phyloP scores from a whole-genome alignment of 148 eudicot genomes.

The Cornus florida region DNA sequence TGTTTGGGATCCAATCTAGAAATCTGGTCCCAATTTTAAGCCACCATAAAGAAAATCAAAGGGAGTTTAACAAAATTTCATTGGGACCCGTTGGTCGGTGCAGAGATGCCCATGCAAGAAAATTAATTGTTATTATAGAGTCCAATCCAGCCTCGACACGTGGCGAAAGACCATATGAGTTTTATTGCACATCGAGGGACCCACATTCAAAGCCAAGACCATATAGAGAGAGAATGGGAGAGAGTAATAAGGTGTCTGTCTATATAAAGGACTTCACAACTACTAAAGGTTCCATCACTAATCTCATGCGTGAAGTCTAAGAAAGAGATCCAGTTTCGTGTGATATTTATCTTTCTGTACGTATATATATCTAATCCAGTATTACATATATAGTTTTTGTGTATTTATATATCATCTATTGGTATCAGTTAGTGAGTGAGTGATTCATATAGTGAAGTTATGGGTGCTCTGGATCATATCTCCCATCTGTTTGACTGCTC shows the following conservation, averaged over 20 bases:
- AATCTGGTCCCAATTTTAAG: neutral
- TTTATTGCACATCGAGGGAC: neutral
- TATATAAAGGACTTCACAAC: neutral
- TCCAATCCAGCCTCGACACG: neutral
- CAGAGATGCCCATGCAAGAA: neutral
- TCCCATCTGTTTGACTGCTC: constrained; percentile 54
- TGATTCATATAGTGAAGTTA: neutral
- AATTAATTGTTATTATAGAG: neutral
- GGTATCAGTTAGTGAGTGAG: neutral
- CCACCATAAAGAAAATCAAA: neutral
- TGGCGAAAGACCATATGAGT: neutral
- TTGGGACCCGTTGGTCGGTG: neutral
- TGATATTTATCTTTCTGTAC: neutral
- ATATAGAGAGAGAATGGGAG: neutral
- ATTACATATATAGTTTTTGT: too few species aligned
- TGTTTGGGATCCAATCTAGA: neutral
- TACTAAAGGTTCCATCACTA: neutral
- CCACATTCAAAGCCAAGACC: neutral
- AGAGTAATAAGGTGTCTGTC: neutral
- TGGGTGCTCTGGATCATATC: constrained; percentile 73
- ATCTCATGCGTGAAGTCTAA: neutral
- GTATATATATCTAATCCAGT: too few species aligned
- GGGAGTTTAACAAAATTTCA: too few species aligned
- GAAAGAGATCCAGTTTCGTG: neutral
- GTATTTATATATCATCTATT: too few species aligned